Evolutionary conservation across 2,329 filamentous ascomycete species (phyloP), one percentile per base, ranked within the genome.

Genomic region (Claviceps sp.): DNA sequence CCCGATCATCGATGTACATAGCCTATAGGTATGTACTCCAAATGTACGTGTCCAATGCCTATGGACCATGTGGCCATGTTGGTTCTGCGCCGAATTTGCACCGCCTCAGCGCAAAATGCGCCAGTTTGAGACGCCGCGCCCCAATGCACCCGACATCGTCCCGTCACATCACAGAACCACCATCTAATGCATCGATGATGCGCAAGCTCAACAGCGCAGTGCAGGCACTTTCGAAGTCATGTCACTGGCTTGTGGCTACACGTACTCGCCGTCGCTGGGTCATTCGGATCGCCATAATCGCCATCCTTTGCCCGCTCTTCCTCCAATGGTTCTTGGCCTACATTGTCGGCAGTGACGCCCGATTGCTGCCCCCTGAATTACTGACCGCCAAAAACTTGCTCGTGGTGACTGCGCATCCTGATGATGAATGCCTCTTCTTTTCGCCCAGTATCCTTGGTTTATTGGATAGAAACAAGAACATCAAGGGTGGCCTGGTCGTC

Each of bases 351-450:
- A 59, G 60, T 38, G 65, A 69, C 54, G 65, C 65, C 16, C 57
- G 67, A 5, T 58, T 70, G 47, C 60, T 70, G 2, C 67, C 68
- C 6, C 57, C 60, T 0, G 62, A 64, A 43, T 62, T 70, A 17
- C 60, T 62, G 13, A 54, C 55, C 48, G 63, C 67, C 14, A 64
- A 61, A 42, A 69, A 64, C 55, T 55, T 70, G 4, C 54, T 70
- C 24, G 59, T 70, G 37, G 65, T 70, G 13, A 70, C 68, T 13
- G 67, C 68, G 2, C 67, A 69, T 42, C 63, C 63, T 14, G 68
- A 67, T 38, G 67, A 69, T 7, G 74, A 75, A 56, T 66, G 63
- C 30, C 60, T 65, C 5, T 66, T 65, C 52, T 65, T 65, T 44
- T 53, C 64, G 4, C 64, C 64, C 2, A 62, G 57, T 51, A 63